phyloP scores from a whole-genome alignment of 2,329 filamentous ascomycete species.

The Alternaria incomplexa region DNA sequence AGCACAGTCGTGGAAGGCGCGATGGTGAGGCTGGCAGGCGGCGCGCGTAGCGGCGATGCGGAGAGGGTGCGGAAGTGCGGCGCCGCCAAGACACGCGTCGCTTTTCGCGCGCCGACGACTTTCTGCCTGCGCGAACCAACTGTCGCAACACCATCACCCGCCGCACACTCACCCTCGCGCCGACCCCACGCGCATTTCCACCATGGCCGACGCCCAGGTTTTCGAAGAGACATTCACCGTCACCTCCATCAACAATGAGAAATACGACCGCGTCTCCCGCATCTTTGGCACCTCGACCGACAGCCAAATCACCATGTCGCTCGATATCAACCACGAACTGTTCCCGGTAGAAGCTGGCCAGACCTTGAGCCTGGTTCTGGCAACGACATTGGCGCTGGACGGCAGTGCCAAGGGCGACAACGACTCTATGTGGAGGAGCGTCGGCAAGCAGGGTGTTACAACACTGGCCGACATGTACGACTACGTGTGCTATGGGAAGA shows the following conservation, averaged over 20 bases:
- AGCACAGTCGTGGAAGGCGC: neutral
- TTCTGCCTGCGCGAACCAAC: neutral
- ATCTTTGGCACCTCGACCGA: conserved; percentile 79
- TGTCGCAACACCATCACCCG: conserved; percentile 2
- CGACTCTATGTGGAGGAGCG: conserved; percentile 68
- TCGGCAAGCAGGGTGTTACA: conserved; percentile 56
- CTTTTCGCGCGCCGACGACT: conserved; percentile 5
- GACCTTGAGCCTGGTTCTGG: conserved; percentile 78
- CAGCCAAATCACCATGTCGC: conserved; percentile 76
- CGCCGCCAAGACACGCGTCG: conserved; percentile 5
- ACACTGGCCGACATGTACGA: conserved; percentile 80
- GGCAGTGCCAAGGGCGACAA: conserved; percentile 66
- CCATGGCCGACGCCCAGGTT: conserved; percentile 84
- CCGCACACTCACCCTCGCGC: neutral
- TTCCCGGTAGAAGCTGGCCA: conserved; percentile 80
- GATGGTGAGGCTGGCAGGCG: neutral
- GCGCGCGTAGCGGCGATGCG: conserved; percentile 5
- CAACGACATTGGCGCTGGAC: conserved; percentile 84
- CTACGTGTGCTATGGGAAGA: conserved; percentile 87
- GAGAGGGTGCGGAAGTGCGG: conserved; percentile 19
- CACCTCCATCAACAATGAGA: conserved; percentile 77
- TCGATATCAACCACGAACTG: conserved; percentile 94
- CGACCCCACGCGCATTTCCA: conserved; percentile 23
- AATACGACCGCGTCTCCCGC: conserved; percentile 95
- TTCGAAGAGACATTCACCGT: conserved; percentile 93